Evolutionary conservation across 2,329 filamentous ascomycete genomes (phyloP), one percentile per base, ranked within the genome.

Genomic region (Xenoacremonium recifei): DNA sequence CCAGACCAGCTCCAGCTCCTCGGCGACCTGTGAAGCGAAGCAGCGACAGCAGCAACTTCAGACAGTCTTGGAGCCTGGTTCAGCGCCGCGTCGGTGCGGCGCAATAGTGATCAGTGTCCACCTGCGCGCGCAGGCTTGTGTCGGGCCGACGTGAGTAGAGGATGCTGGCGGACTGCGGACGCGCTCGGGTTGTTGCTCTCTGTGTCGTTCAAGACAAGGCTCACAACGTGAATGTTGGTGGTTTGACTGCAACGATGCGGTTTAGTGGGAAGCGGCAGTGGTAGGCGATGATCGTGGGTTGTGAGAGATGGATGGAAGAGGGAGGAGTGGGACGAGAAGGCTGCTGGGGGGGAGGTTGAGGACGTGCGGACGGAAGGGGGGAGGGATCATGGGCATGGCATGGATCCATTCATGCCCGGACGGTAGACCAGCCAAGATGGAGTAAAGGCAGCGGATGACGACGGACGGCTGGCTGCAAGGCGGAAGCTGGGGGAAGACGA

Each of bases 381-480:
- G 50, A 56, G 13, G 29, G 29, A 31, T 31, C 29, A 31, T 31
- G 29, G 29, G n/a, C 29, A 31, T 31, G 29, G 23, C 23, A 27
- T 9, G 23, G 29, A 31, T 31, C 29, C 29, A 31, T 31, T 15
- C 29, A 31, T 31, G n/a, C 42, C 29, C 42, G 39, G 37, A 36
- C 41, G 37, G 36, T 18, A 23, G 32, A 41, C n/a, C n/a, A n/a
- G n/a, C n/a, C n/a, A n/a, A 31, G 48, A 50, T 49, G 50, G 48
- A 54, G 57, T 46, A 58, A 56, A 51, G 56, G 50, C 55, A 46
- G 40, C 54, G 51, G 59, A 62, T 64, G 59, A 61, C 60, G 61
- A 55, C 48, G 51, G 45, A 54, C 60, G 61, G 61, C 63, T 63
- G 61, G 61, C 50, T 54, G 51, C 48, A 45, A 61, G 59, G 53